Evolutionary conservation across 495 filamentous ascomycete species (phyloP), one percentile per base, ranked within the genome.

Genomic region (Penicillium lividum): DNA sequence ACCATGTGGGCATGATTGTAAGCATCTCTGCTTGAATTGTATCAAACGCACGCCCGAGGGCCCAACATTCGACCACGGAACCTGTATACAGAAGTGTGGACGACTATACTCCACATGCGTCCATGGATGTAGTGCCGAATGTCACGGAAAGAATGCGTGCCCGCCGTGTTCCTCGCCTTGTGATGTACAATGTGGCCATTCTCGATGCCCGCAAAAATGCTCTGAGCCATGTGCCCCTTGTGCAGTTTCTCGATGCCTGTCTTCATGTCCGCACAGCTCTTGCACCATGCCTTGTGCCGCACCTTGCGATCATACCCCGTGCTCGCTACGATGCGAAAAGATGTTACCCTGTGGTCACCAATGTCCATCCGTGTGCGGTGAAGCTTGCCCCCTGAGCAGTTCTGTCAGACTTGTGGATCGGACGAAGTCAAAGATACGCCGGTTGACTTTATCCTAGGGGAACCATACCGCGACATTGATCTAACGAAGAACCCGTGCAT

Each of bases 311-410:
- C 77, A 79, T 47, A 69, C 91, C 0, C 87, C 85, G 22, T 96
- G 91, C 59, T 84, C 82, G 0, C 59, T 77, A 45, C 79, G 90
- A 4, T 94, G 90, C 54, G 64, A 74, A 1, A 72, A 79, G 34
- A 25, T 50, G 0, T 71, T 93, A 1, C 25, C 18, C 0, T 95
- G 90, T 62, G 87, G 87, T 0, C 87, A 91, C 63, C 83, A 76
- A 70, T 87, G 85, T 63, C 89, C 89, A 2, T 84, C 82, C 0
- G 62, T 89, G 10, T 90, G 87, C 57, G 87, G 88, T 1, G 89
- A 92, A 59, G 50, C 51, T 0, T 93, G 88, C 59, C 88, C 88
- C 7, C 58, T 18, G 25, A 27, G 15, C 25, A 3, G 4, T 49
- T 33, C 31, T 61, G 58, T 38, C 49, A 56, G 10, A 38, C 27